Percentiles rank a stretch among this genome's conserved stretches.
Evolutionary conservation across 768 basidiomycete species (phyloP).

Genomic region (Russula brevipes): DNA sequence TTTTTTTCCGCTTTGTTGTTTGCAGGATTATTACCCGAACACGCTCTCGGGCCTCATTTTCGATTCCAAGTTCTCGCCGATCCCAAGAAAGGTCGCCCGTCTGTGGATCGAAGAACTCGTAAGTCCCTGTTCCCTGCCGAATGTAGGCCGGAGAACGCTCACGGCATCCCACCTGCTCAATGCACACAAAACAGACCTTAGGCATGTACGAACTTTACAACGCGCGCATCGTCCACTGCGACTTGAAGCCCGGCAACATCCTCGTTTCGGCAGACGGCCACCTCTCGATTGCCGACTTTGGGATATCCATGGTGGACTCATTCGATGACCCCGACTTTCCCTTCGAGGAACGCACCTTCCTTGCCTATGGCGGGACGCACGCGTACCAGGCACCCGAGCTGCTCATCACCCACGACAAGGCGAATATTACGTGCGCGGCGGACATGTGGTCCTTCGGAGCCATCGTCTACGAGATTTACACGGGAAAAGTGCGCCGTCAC

Average conservation of each 20-base stretch:
- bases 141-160: not conserved
- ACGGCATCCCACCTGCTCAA: no score
- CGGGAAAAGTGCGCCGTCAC: not conserved
- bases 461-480: conserved; percentile 18
- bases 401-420: conserved; percentile 5
- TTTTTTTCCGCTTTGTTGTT: not conserved
- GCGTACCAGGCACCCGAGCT: conserved; percentile 23
- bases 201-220: conserved; percentile 34
- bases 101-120: conserved; percentile 18
- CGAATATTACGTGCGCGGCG: conserved; percentile 9
- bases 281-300: conserved; percentile 26
- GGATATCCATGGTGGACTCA: not conserved
- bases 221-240: conserved; percentile 42
- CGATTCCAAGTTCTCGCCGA: not conserved
- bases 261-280: conserved; percentile 21
- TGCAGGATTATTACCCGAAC: conserved; percentile 21
- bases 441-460: conserved; percentile 23
- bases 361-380: conserved; percentile 16
- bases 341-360: conserved; percentile 1
- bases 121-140: not conserved
- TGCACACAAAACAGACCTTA: not conserved
- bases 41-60: conserved; percentile 13
- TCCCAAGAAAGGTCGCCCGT: not conserved
- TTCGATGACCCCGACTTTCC: not conserved
- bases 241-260: conserved; percentile 44